Conservation (phyloP, 768 basidiomycete genomes). For the Panellus pusillus region DNA sequence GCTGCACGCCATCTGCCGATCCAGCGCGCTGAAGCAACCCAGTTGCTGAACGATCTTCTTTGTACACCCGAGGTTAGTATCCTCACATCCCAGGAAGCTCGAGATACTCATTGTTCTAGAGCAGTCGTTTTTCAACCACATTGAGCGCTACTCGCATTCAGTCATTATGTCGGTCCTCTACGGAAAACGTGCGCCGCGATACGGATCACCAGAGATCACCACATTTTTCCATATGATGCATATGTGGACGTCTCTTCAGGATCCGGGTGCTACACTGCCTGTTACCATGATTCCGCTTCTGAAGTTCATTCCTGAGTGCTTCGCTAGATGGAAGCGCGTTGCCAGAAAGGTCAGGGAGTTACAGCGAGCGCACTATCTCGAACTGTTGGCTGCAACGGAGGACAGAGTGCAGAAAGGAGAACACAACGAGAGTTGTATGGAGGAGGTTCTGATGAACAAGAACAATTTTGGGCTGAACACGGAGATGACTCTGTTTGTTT, state of each 20-base stretch:
- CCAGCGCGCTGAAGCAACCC: slow-evolving; percentile 1
- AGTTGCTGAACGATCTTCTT: slow-evolving; percentile 9
- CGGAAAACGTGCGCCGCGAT: slow-evolving; percentile 32
- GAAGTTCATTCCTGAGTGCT: slow-evolving; percentile 34
- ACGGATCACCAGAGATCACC: slow-evolving; percentile 25
- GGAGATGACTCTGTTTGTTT: background rate
- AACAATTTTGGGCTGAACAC: background rate
- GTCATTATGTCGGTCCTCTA: slow-evolving; percentile 31
- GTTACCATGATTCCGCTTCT: slow-evolving; percentile 23
- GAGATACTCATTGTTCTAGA: no score
- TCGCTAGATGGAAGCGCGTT: slow-evolving; percentile 34
- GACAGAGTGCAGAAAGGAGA: slow-evolving; percentile 22
- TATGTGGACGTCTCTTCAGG: background rate
- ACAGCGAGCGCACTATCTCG: slow-evolving; percentile 31
- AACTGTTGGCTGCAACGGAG: slow-evolving; percentile 28
- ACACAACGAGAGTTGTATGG: slow-evolving; percentile 8
- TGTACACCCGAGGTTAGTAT: slow-evolving; percentile 3
- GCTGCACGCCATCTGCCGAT: background rate
- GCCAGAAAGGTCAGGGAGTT: slow-evolving; percentile 21
- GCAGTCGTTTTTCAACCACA: slow-evolving; percentile 30
- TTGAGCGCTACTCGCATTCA: slow-evolving; percentile 32
- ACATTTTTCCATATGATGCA: slow-evolving; percentile 22
- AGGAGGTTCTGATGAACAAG: background rate
- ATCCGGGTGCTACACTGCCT: background rate
- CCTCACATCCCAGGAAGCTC: background rate